Evolutionary conservation across 345 rosid species (phyloP).

Genomic region (Citropsis articulata): DNA sequence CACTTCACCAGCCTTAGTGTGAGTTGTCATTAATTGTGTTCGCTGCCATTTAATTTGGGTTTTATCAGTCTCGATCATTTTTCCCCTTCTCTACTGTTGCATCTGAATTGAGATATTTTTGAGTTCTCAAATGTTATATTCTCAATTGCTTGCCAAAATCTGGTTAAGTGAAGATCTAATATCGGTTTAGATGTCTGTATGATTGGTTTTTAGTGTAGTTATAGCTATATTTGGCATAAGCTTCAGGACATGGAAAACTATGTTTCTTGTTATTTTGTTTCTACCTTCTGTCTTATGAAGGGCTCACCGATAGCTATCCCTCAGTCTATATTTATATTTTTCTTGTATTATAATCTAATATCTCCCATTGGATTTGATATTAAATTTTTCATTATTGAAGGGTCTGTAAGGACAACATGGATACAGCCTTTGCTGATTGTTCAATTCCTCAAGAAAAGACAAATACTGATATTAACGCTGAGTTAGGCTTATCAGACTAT

Average conservation of each 20-base stretch:
- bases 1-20: no score
- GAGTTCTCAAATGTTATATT: not conserved
- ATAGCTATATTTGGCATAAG: not conserved
- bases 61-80: not conserved
- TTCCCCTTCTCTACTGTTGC: not conserved
- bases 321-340: not conserved
- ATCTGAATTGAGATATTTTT: not conserved
- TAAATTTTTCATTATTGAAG: conserved; percentile 31
- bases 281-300: not conserved
- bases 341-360: not conserved
- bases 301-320: not conserved
- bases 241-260: not conserved
- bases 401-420: conserved; percentile 78
- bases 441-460: conserved; percentile 86
- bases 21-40: no score
- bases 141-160: not conserved
- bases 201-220: not conserved
- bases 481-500: conserved; percentile 83
- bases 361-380: not conserved
- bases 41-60: not conserved
- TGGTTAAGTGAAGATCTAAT: not conserved
- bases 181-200: not conserved
- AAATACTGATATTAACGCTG: conserved; percentile 85
- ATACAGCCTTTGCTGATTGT: conserved; percentile 72
- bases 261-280: not conserved